A percentile compares a stretch with the other conserved stretches of the same genome.
phyloP scores from a whole-genome alignment of 176 grass and related monocot genomes.

The Musa itinerans region DNA sequence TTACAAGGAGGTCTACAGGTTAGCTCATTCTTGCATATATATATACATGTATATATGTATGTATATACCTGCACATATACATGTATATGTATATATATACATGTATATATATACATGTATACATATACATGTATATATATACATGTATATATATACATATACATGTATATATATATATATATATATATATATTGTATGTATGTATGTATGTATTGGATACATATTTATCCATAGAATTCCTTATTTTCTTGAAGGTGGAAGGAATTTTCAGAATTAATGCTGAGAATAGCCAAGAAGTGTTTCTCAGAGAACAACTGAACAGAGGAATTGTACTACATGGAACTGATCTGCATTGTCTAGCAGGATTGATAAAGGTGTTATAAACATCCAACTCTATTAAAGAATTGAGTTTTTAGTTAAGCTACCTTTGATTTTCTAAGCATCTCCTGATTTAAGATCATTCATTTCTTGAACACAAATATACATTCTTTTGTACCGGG shows the following conservation, averaged over 20 bases:
- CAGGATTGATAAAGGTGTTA: constrained; percentile 86
- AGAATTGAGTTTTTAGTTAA: not conserved
- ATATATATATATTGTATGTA: not conserved
- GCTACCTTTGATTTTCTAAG: not conserved
- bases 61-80: too few relatives aligned
- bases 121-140: too few relatives aligned
- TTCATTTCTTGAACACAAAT: too few relatives aligned
- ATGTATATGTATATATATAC: not conserved
- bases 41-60: not conserved
- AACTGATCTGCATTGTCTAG: constrained; percentile 79
- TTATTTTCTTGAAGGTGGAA: constrained; percentile 59
- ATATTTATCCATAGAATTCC: not conserved
- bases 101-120: too few relatives aligned
- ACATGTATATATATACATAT: not conserved
- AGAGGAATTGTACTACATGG: constrained; percentile 57
- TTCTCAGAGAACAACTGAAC: constrained; percentile 64
- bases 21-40: not conserved
- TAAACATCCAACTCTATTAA: not conserved
- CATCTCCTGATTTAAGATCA: not conserved
- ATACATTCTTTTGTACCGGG: too few relatives aligned
- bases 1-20: constrained; percentile 63
- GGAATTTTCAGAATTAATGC: constrained; percentile 94
- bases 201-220: constrained; percentile 5
- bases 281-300: constrained; percentile 64
- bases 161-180: not conserved